Base-by-base conservation (phyloP, 2,329 filamentous ascomycete species). In the Escovopsis sp. region DNA sequence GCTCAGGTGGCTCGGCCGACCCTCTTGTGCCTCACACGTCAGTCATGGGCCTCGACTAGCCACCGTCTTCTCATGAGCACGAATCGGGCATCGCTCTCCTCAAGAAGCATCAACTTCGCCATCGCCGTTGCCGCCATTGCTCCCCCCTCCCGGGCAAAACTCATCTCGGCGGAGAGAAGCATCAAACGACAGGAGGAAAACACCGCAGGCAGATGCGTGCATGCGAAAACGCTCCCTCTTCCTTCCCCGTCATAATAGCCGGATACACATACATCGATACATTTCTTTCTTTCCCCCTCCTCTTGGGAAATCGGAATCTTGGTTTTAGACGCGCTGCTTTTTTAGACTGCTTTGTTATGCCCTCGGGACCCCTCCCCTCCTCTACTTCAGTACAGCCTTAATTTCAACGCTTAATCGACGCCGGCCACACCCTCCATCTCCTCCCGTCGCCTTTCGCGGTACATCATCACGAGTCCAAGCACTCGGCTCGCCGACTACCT, bases 301-400 rank as follows among this genome's bases (percentile, higher is more conserved):
- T n/a, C n/a, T n/a, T n/a, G n/a, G n/a, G n/a, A n/a, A n/a, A 38
- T 55, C 59, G 55, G 52, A 53, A 53, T 53, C 54, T 53, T 55
- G 55, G 56, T 51, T 59, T 48, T 63, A 63, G 60, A 63, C 57
- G 57, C 57, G 52, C 56, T 55, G 59, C 55, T 59, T 62, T 64
- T n/a, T n/a, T n/a, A 64, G 61, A 63, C 56, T 55, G 26, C 11
- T 15, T 52, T 46, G 41, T 50, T 49, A 50, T 53, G 47, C 47
- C 47, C 46, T 41, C 41, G 43, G 43, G 41, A 46, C 46, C 45
- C 43, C 38, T 28, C 43, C 46, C 38, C 38, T 41, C 39, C 26
- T 33, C 28, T 38, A 40, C 45, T 51, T 49, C 51, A n/a, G n/a
- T n/a, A n/a, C n/a, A 30, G 26, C 26, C 5, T 49, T 56, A 50